Evolutionary conservation across 768 basidiomycete species (phyloP).

Genomic region (Amanita molliuscula): DNA sequence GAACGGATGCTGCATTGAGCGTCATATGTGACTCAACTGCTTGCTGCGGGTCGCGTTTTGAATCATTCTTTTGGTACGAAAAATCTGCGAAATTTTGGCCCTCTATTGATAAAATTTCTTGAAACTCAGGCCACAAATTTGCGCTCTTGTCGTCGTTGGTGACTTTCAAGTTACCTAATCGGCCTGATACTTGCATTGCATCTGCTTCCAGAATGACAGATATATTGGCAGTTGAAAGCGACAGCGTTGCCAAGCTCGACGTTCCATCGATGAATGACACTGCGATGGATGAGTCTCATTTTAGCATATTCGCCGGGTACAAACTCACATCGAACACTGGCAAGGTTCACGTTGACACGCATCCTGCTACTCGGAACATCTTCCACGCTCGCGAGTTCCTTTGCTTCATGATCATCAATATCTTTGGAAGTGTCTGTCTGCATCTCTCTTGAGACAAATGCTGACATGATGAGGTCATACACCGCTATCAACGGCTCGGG

Average conservation of each 20-base stretch:
- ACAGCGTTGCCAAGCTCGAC: conserved; percentile 71
- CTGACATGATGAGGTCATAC: conserved; percentile 97
- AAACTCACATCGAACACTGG: conserved; percentile 64
- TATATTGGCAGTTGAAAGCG: conserved; percentile 85
- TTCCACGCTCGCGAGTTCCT: background rate
- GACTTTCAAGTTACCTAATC: conserved; percentile 75
- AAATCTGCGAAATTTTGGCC: conserved; percentile 93
- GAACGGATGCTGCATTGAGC: conserved; percentile 83
- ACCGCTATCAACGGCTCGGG: conserved; percentile 86
- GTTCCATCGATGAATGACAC: conserved; percentile 71
- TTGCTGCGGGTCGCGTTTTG: conserved; percentile 56
- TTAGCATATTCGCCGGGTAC: background rate
- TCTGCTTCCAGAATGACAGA: conserved; percentile 60
- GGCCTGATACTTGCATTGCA: conserved; percentile 69
- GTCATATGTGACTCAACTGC: conserved; percentile 74
- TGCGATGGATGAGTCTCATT: conserved; percentile 16
- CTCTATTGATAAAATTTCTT: conserved; percentile 84
- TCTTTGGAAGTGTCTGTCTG: background rate
- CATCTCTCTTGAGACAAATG: conserved; percentile 61
- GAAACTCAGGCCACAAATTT: conserved; percentile 56
- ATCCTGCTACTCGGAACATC: conserved; percentile 43
- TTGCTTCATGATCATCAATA: background rate
- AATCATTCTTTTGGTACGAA: conserved; percentile 85
- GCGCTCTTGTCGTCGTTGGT: conserved; percentile 55
- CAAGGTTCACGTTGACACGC: conserved; percentile 73